These are phyloP conservation scores for Chrysanthemum lavandulifolium DNA, from an alignment of 129 eudicot species.

Conservation along the genomic window DNA sequence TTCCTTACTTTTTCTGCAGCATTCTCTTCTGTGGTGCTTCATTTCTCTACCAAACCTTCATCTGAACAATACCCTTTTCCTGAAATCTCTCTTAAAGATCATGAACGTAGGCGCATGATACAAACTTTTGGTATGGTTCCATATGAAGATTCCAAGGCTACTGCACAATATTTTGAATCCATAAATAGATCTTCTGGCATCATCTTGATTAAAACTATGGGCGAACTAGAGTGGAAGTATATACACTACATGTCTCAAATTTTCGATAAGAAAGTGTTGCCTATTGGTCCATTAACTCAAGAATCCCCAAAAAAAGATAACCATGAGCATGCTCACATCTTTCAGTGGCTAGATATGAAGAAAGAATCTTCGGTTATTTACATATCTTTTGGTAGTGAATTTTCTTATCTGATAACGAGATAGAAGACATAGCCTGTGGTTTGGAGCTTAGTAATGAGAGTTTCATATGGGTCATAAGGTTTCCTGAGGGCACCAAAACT, in stretches of 20 bases:
- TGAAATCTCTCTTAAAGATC: slow-evolving; percentile 3
- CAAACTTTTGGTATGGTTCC: slow-evolving; percentile 4
- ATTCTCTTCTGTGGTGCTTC: neutral
- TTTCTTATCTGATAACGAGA: slow-evolving; percentile 28
- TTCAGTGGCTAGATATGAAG: slow-evolving; percentile 37
- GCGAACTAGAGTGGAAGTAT: slow-evolving; percentile 41
- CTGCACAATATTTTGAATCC: neutral
- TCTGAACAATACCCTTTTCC: slow-evolving; percentile 28
- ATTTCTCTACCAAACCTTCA: neutral
- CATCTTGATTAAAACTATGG: slow-evolving; percentile 15
- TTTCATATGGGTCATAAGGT: slow-evolving; percentile 43
- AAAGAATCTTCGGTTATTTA: slow-evolving; percentile 25
- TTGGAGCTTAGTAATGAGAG: slow-evolving; percentile 32
- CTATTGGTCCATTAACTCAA: slow-evolving; percentile 39
- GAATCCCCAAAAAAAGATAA: neutral
- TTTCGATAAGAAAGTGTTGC: slow-evolving; percentile 16
- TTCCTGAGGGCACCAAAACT: slow-evolving; percentile 10
- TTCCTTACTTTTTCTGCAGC: slow-evolving; percentile 12
- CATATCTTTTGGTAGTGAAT: slow-evolving; percentile 47
- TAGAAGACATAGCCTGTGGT: slow-evolving; percentile 34
- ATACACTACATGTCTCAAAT: slow-evolving; percentile 17
- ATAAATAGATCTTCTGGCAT: slow-evolving; percentile 9
- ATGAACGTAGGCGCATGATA: neutral
- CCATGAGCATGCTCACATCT: neutral
- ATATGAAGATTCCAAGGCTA: neutral